Evolutionary conservation across 1,284 basidiomycete species (phyloP).

Genomic region (Phylloboletellus chloephorus): DNA sequence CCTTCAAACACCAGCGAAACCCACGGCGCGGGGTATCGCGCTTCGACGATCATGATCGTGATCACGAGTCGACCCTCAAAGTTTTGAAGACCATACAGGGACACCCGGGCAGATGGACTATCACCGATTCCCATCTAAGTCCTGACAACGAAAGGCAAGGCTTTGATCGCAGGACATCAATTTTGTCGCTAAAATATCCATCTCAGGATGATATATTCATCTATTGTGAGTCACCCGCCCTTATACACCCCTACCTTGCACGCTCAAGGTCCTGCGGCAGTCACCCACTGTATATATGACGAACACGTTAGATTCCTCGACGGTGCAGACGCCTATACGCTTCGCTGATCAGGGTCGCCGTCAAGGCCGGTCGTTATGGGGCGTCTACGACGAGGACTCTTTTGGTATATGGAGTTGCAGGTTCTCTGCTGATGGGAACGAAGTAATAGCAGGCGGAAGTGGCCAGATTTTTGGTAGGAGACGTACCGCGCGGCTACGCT

Average conservation of each 20-base stretch:
- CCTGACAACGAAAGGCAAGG: slow-evolving; percentile 82
- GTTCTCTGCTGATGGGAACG: slow-evolving; percentile 93
- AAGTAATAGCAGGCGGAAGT: slow-evolving; percentile 76
- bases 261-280: slow-evolving; percentile 27
- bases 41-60: slow-evolving; percentile 27
- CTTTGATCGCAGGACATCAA: slow-evolving; percentile 48
- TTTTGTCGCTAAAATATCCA: slow-evolving; percentile 12
- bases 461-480: slow-evolving; percentile 71
- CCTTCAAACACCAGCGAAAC: slow-evolving; percentile 16
- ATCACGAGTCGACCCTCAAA: slow-evolving; percentile 65
- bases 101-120: slow-evolving; percentile 77
- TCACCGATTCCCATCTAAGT: slow-evolving; percentile 91
- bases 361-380: slow-evolving; percentile 32
- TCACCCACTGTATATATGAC: slow-evolving; percentile 82
- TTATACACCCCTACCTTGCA: not conserved
- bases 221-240: slow-evolving; percentile 51
- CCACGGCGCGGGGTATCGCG: slow-evolving; percentile 12
- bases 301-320: slow-evolving; percentile 67
- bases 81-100: slow-evolving; percentile 78
- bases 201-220: slow-evolving; percentile 85
- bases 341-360: slow-evolving; percentile 51
- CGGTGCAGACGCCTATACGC: slow-evolving; percentile 67
- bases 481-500: not conserved
- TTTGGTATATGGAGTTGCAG: slow-evolving; percentile 90
- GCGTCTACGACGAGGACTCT: slow-evolving; percentile 41